These are phyloP conservation scores for Carallia brachiata DNA, from an alignment of 345 rosid genomes.

Conservation along the genomic window DNA sequence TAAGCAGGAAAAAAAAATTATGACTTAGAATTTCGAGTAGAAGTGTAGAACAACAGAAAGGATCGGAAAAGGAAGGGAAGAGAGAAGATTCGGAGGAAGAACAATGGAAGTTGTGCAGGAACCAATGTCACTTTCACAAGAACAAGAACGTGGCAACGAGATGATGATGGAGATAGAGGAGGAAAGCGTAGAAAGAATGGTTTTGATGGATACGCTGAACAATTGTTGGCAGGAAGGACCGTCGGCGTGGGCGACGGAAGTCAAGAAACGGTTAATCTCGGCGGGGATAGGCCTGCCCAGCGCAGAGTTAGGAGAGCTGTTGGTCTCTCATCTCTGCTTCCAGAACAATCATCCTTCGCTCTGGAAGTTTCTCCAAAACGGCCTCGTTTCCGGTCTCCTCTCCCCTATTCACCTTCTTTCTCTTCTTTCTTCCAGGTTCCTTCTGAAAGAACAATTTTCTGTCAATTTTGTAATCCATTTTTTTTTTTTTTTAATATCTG, in stretches of 20 bases:
- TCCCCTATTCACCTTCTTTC: slow-evolving; percentile 51
- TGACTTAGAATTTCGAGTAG: background rate
- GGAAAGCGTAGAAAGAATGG: background rate
- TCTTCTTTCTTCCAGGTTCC: slow-evolving; percentile 46
- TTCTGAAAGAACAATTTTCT: too few relatives aligned
- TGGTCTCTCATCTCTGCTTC: slow-evolving; percentile 51
- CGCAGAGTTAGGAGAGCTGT: slow-evolving; percentile 39
- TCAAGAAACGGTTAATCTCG: slow-evolving; percentile 33
- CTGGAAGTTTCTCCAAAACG: slow-evolving; percentile 55
- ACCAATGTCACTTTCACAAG: too few relatives aligned
- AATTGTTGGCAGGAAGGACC: slow-evolving; percentile 24
- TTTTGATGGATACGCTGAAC: slow-evolving; percentile 13
- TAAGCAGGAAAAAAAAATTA: background rate
- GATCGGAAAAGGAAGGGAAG: too few relatives aligned
- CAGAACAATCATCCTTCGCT: slow-evolving; percentile 40
- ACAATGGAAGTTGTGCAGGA: too few relatives aligned
- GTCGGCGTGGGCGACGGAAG: slow-evolving; percentile 33
- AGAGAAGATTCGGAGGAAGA: background rate
- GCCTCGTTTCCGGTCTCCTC: slow-evolving; percentile 42
- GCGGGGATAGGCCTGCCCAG: slow-evolving; percentile 27
- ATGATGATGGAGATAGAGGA: background rate
- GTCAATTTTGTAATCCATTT: too few relatives aligned
- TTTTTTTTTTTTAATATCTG: background rate
- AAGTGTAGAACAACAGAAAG: background rate
- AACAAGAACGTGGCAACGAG: background rate